Conservation (phyloP, 2,329 filamentous ascomycete species). For the Curvularia sp. region DNA sequence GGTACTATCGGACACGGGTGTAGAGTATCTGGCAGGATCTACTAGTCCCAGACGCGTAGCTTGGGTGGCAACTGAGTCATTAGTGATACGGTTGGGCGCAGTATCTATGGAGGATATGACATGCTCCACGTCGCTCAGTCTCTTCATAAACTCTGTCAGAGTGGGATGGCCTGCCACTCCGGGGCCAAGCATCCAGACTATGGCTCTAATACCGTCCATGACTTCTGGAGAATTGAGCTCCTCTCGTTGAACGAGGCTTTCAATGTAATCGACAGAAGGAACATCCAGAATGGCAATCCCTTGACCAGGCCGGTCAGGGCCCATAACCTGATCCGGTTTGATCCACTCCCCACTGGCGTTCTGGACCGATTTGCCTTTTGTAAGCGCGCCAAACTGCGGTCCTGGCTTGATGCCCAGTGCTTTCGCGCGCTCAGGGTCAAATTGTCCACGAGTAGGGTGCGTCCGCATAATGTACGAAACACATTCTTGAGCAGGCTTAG, state of each 20-base stretch:
- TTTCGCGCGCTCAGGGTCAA: conserved; percentile 70
- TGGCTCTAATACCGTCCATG: conserved; percentile 69
- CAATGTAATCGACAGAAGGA: conserved; percentile 73
- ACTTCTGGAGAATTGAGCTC: conserved; percentile 74
- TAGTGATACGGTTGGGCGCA: conserved; percentile 75
- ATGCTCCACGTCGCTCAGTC: conserved; percentile 70
- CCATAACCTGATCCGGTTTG: conserved; percentile 87
- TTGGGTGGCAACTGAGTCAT: conserved; percentile 71
- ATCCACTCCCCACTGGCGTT: conserved; percentile 71
- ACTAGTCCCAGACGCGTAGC: conserved; percentile 74
- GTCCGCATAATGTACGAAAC: conserved; percentile 87
- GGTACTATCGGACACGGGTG: conserved; percentile 71
- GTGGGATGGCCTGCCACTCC: conserved; percentile 68
- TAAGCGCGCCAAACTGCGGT: conserved; percentile 65
- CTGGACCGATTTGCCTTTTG: conserved; percentile 67
- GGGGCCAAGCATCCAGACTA: conserved; percentile 83
- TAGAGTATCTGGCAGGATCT: conserved; percentile 74
- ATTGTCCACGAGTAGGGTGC: conserved; percentile 79
- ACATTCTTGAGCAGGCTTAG: conserved; percentile 69
- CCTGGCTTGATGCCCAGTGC: conserved; percentile 69
- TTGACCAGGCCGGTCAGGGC: conserved; percentile 67
- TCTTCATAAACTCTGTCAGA: conserved; percentile 73
- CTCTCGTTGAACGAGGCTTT: conserved; percentile 69
- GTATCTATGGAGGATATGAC: conserved; percentile 77
- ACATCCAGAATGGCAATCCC: conserved; percentile 84